Conservation (phyloP, 176 grass and related monocot species). For the Pharus latifolius region DNA sequence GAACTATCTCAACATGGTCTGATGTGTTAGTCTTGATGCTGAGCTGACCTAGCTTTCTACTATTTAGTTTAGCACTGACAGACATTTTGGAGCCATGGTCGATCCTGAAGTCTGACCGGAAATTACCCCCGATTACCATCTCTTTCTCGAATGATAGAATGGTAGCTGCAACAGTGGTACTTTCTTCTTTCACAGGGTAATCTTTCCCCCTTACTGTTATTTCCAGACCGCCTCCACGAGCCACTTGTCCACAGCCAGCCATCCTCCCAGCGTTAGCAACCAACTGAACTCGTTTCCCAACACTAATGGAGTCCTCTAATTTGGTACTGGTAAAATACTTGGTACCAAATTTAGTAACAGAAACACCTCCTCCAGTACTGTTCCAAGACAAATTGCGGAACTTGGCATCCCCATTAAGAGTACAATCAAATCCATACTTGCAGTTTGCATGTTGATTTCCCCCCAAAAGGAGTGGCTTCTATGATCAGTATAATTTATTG, state of each 20-base stretch:
- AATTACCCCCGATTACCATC: constrained; percentile 43
- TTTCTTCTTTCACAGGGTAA: constrained; percentile 78
- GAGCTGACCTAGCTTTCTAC: constrained; percentile 62
- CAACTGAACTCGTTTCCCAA: constrained; percentile 37
- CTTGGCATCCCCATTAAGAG: constrained; percentile 51
- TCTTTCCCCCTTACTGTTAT: constrained; percentile 62
- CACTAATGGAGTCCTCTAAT: constrained; percentile 52
- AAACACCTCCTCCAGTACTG: constrained; percentile 52
- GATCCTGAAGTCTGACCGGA: constrained; percentile 67
- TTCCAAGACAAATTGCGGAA: constrained; percentile 57
- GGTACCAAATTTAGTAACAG: constrained; percentile 65
- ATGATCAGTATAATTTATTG: constrained; percentile 33
- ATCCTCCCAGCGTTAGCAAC: constrained; percentile 48
- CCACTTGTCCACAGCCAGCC: constrained; percentile 55
- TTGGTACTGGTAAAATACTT: constrained; percentile 62
- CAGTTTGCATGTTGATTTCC: constrained; percentile 62
- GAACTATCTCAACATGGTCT: constrained; percentile 54
- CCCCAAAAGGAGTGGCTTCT: constrained; percentile 25
- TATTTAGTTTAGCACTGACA: constrained; percentile 62
- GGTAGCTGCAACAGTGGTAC: constrained; percentile 25
- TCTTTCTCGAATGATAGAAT: constrained; percentile 58
- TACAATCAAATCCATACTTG: constrained; percentile 64
- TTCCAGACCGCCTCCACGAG: constrained; percentile 59
- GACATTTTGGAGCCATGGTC: constrained; percentile 50
- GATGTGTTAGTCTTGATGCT: constrained; percentile 57